Conservation (phyloP, 1,284 basidiomycete species). For the Naganishia liquefaciens region DNA sequence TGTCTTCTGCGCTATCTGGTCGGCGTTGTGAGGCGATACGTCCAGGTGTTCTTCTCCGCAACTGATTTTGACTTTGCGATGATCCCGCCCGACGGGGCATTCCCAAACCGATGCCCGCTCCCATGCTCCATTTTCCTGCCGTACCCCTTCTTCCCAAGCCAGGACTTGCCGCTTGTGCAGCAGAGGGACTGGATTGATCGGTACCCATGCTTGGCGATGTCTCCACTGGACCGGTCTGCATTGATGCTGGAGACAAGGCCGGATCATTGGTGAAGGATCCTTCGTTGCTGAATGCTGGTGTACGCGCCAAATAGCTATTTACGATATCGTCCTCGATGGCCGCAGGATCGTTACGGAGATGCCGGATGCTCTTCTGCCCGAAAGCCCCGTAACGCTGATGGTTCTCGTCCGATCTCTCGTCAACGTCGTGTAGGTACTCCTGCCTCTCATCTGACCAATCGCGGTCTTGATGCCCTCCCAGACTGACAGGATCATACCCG, state of each 20-base stretch:
- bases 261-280: not conserved
- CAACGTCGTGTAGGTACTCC: slow-evolving; percentile 10
- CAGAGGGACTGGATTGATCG: slow-evolving; percentile 3
- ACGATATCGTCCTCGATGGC: slow-evolving; percentile 22
- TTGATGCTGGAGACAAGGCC: slow-evolving; percentile 1
- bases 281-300: not conserved
- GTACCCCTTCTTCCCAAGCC: not conserved
- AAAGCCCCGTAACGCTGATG: not conserved
- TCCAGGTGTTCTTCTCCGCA: slow-evolving; percentile 16
- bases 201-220: slow-evolving; percentile 5
- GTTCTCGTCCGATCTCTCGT: not conserved
- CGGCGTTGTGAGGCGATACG: not conserved
- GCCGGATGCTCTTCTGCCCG: not conserved
- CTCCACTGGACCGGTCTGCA: not conserved
- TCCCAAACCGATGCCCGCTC: slow-evolving; percentile 16
- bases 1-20: not conserved
- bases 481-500: slow-evolving; percentile 13
- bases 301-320: slow-evolving; percentile 16
- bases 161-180: not conserved
- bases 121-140: not conserved
- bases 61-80: not conserved
- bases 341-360: not conserved
- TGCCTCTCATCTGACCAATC: slow-evolving; percentile 17
- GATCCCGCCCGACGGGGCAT: not conserved
- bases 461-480: not conserved